Evolutionary conservation across 2,329 filamentous ascomycete genomes (phyloP).

Genomic region (Alternaria novae-zelandiae): DNA sequence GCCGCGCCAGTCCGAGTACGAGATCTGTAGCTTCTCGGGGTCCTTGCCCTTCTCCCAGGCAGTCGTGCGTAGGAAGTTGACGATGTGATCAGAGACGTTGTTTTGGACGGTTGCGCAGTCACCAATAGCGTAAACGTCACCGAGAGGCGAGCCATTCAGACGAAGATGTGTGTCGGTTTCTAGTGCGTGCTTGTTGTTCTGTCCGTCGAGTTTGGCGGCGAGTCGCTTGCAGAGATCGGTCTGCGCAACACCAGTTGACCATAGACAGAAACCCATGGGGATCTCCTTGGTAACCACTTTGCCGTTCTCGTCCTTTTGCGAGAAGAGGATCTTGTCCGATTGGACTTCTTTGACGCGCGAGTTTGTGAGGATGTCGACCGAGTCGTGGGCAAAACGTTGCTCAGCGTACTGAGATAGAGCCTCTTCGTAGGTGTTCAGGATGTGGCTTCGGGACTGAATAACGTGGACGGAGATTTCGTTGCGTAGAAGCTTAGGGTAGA

Average conservation of each 20-base stretch:
- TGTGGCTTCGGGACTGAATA: constrained; percentile 92
- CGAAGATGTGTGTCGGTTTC: constrained; percentile 95
- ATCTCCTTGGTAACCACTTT: constrained; percentile 86
- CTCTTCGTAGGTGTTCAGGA: constrained; percentile 98
- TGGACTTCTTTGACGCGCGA: constrained; percentile 89
- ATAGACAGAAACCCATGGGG: constrained; percentile 93
- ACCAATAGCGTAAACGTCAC: constrained; percentile 95
- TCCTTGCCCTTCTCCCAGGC: constrained; percentile 93
- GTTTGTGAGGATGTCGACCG: constrained; percentile 91
- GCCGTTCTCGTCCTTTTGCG: constrained; percentile 77
- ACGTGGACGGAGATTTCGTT: constrained; percentile 98
- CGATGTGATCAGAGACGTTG: constrained; percentile 89
- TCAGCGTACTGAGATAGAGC: constrained; percentile 91
- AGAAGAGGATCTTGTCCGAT: constrained; percentile 84
- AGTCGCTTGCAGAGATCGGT: constrained; percentile 79
- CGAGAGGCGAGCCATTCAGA: constrained; percentile 83
- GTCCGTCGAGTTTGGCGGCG: constrained; percentile 75
- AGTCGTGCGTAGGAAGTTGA: constrained; percentile 85
- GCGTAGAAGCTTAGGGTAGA: constrained; percentile 85
- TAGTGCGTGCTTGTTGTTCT: constrained; percentile 88
- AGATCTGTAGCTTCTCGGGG: constrained; percentile 84
- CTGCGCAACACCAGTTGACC: constrained; percentile 94
- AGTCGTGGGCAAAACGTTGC: constrained; percentile 85
- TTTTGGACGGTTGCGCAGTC: constrained; percentile 98
- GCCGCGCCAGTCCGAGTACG: constrained; percentile 85